Base-by-base conservation (phyloP, 2,329 filamentous ascomycete species). In the Fusarium sp. region DNA sequence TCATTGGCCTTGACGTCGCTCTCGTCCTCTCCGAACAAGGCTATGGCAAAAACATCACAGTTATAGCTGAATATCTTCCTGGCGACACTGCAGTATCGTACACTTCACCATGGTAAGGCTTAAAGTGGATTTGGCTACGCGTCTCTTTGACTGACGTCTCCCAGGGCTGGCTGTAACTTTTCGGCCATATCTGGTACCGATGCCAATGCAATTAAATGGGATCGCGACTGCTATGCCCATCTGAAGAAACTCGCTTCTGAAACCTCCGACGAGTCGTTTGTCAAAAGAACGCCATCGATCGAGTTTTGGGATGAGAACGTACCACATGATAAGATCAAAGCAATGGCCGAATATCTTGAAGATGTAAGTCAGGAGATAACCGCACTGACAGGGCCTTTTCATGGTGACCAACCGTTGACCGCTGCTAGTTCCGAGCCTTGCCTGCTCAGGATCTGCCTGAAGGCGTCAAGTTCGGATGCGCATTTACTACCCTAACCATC, bases 271-370 rank as follows among this genome's bases (percentile, higher is more conserved):
- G 20, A 46, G 1, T 40, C 56, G 4, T 59, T 59, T 4, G 34
- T 59, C 0, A 46, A 42, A 5, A 57, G n/a, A 6, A 59, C 56
- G 1, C 56, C 56, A 0, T 57, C 56, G 0, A 34, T 59, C 15
- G 56, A 59, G 40, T 59, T 46, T 0, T 59, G 56, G 56, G 56
- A 59, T 15, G 56, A 59, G 2, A 59, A 59, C 4, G 57, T 59
- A 0, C 57, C 57, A 11, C 57, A 57, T 33, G 10, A 59, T 1
- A 59, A 59, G 22, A 59, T 59, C 8, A 57, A 59, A n/a, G 51
- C 34, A 0, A 57, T 57, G 57, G 40, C 40, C 1, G 34, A 57
- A 2, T 59, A 59, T 31, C 57, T 59, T 0, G 51, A 59, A 3
- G 51, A 59, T 5, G 57, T 57, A 14, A 57, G 56, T 20, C 2